Base-by-base conservation (phyloP, 805 yeast genomes). In the Spathaspora passalidarum region DNA sequence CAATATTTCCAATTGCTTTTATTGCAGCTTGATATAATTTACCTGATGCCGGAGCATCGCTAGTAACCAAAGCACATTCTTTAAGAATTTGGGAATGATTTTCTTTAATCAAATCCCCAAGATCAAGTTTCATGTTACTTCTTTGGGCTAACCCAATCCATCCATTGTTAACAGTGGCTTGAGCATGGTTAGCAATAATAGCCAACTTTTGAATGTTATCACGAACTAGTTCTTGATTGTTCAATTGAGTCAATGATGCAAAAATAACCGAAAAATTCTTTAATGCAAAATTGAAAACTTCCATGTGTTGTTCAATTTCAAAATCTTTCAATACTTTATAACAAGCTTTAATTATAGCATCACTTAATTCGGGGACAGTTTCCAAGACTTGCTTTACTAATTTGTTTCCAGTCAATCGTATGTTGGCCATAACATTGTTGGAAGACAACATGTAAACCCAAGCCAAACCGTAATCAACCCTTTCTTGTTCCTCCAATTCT, bases 141-240 rank as follows among this genome's bases (percentile, higher is more conserved):
- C 78, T 69, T 55, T 84, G 78, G 32, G 82, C 82, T 36, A 89
- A 63, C 0, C 86, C 86, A 26, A 89, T 85, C 98, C 98, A 92
- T 1, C 85, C 83, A 49, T 77, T 63, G 66, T 59, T 71, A 66
- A 50, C 62, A 47, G 38, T 63, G 51, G 67, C 50, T 5, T 41
- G 43, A 8, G 52, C 32, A 44, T 62, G 62, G 51, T 66, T 64
- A 2, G 74, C 62, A 5, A 61, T 53, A 8, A 65, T 54, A 29
- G 67, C 45, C 19, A 69, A 52, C 23, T 54, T 49, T 17, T 42
- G 39, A 37, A 66, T 57, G 48, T 59, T 59, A 8, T 45, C 38
- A 18, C 49, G 44, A 1, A 54, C 58, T 16, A 53, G 38, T 8
- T 36, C 40, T 19, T 48, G 44, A 45, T 57, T 53, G 7, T 50